Evolutionary conservation across 441 rosid genomes (phyloP).

Genomic region (Syzygium malaccense): DNA sequence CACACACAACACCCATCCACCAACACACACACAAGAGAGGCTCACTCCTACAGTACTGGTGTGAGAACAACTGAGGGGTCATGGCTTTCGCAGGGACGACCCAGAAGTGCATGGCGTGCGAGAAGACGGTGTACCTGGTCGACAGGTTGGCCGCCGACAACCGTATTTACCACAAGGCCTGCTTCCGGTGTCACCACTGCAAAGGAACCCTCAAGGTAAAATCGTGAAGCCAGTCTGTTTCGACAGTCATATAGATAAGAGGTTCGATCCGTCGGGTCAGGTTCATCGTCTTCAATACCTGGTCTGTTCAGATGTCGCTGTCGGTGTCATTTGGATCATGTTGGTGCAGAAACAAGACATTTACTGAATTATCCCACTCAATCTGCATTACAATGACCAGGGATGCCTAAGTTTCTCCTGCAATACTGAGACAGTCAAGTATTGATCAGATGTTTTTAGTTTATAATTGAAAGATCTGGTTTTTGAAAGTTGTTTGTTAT

Average conservation of each 20-base stretch:
- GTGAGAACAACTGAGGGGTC: constrained; percentile 9
- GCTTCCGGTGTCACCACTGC: constrained; percentile 99
- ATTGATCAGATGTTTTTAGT: not conserved
- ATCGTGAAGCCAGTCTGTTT: not conserved
- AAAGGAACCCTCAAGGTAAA: constrained; percentile 94
- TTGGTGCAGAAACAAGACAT: not conserved
- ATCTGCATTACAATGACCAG: not conserved
- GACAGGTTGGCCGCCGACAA: constrained; percentile 92
- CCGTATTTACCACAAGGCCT: constrained; percentile 85
- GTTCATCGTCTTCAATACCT: not conserved
- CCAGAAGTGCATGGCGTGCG: constrained; percentile 98
- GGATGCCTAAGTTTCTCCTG: not conserved
- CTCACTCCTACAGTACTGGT: not conserved
- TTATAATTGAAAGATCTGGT: not conserved
- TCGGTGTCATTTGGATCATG: not conserved
- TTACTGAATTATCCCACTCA: not conserved
- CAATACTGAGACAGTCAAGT: not conserved
- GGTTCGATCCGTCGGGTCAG: not conserved
- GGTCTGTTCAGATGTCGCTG: not conserved
- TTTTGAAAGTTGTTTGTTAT: not conserved
- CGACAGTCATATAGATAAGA: not conserved
- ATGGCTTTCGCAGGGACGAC: constrained; percentile 99
- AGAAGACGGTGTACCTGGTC: constrained; percentile 90
- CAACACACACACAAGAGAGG: not conserved
- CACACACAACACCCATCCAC: not conserved